Conservation (phyloP, 2,329 filamentous ascomycete genomes). For the Thelonectria blattea region DNA sequence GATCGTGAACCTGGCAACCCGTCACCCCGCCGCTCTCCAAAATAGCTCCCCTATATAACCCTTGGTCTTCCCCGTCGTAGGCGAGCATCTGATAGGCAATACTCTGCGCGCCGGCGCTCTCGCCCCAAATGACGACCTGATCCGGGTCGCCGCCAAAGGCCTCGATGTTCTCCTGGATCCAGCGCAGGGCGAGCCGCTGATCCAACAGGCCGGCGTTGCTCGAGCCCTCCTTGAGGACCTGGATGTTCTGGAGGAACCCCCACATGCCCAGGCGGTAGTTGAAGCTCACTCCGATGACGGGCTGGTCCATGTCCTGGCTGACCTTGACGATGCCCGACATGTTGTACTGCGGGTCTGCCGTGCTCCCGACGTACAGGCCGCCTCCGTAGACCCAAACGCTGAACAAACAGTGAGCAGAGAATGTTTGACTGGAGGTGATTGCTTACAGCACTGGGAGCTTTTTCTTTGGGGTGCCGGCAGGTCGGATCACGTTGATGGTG, state of each 20-base stretch:
- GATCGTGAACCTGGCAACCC: conserved; percentile 34
- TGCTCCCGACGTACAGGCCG: conserved; percentile 57
- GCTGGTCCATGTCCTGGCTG: conserved; percentile 57
- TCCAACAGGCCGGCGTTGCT: conserved; percentile 58
- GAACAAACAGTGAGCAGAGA: conserved; percentile 32
- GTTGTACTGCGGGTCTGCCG: conserved; percentile 54
- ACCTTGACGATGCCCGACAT: conserved; percentile 51
- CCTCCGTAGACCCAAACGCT: conserved; percentile 65
- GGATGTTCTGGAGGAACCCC: conserved; percentile 57
- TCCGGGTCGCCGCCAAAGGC: conserved; percentile 56
- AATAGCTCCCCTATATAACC: conserved; percentile 60
- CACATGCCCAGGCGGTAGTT: conserved; percentile 61
- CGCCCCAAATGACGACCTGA: conserved; percentile 57
- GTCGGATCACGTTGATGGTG: conserved; percentile 50
- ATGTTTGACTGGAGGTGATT: rapidly evolving
- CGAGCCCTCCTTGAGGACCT: conserved; percentile 49
- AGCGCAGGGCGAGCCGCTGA: conserved; percentile 55
- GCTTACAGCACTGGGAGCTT: conserved; percentile 46
- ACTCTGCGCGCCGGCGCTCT: conserved; percentile 50
- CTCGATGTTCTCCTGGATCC: conserved; percentile 60
- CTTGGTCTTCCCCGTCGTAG: conserved; percentile 61
- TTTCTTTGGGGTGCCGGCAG: conserved; percentile 40
- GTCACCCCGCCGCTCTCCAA: conserved; percentile 55
- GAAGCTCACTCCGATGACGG: conserved; percentile 59
- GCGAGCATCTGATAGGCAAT: conserved; percentile 57